phyloP scores from a whole-genome alignment of 208 protist genomes.

The Strigomonas culicis region DNA sequence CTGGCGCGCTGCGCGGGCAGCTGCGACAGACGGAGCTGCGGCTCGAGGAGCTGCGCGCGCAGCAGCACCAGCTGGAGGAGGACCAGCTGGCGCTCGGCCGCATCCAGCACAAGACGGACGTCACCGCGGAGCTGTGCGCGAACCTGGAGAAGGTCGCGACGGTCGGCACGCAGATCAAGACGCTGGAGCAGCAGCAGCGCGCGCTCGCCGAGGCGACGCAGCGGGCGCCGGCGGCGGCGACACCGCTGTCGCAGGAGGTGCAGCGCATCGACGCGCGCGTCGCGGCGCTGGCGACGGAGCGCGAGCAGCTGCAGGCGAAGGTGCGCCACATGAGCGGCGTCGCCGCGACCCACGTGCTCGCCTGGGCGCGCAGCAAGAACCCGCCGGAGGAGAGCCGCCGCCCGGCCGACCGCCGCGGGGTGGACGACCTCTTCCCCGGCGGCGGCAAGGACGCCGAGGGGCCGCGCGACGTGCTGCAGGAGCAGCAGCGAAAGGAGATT shows the following conservation, averaged over 20 bases:
- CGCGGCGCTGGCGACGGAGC: slow-evolving; percentile 37
- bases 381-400: slow-evolving; percentile 40
- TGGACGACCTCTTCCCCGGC: slow-evolving; percentile 53
- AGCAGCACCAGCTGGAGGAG: slow-evolving; percentile 54
- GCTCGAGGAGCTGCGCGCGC: slow-evolving; percentile 37
- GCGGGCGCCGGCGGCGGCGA: slow-evolving; percentile 20
- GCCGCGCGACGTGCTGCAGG: slow-evolving; percentile 23
- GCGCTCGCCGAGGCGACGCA: slow-evolving; percentile 28
- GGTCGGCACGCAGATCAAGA: slow-evolving; percentile 46
- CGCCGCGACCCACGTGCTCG: slow-evolving; percentile 55
- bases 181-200: slow-evolving; percentile 47
- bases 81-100: slow-evolving; percentile 43
- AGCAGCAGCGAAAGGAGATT: slow-evolving; percentile 51
- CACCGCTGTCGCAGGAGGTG: slow-evolving; percentile 47
- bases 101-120: slow-evolving; percentile 56
- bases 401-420: slow-evolving; percentile 3
- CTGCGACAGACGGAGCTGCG: slow-evolving; percentile 43
- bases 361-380: slow-evolving; percentile 81
- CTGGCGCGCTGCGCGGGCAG: slow-evolving; percentile 28
- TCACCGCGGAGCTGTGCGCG: slow-evolving; percentile 39
- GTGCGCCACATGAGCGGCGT: slow-evolving; percentile 65
- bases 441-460: slow-evolving; percentile 10
- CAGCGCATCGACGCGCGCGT: slow-evolving; percentile 54
- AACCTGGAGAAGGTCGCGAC: slow-evolving; percentile 56
- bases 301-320: slow-evolving; percentile 50